Base-by-base conservation (phyloP, 139 green algal genomes). In the Volvox reticuliferus region DNA sequence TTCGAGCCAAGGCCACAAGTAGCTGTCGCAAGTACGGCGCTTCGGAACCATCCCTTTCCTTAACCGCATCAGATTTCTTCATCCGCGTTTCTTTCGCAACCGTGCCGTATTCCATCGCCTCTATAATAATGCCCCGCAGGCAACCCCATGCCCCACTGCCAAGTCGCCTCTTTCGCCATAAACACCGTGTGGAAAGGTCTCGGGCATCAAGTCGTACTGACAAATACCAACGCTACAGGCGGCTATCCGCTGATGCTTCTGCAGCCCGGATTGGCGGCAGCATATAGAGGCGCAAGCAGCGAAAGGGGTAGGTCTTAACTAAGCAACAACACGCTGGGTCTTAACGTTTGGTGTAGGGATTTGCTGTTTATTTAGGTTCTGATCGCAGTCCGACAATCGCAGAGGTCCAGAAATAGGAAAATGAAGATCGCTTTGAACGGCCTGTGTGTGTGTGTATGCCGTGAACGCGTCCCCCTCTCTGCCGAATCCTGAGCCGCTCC, bases 131-230 rank as follows among this genome's bases (percentile, higher is more conserved):
- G 88, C 89, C 6, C 82, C 88, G 24, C 55, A 79, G 67, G 22
- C 16, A 24, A 19, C 17, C 35, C 50, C 28, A n/a, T 55, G 44
- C 68, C 79, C 79, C 81, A n/a, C 21, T 62, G 81, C n/a, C 75
- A 69, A 30, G 0, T 36, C 26, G 68, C 44, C 44, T 55, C 44
- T 55, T 55, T 55, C 44, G 44, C 44, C 44, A 9, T 55, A 5
- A 55, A 55, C 44, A 55, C 84, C 16, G n/a, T 65, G 44, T 19
- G 81, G 69, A 50, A 82, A 9, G 44, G 69, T 1, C 65, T 98
- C 88, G 96, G 98, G 79, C 94, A 95, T 0, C 94, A 98, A 77
- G 35, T 97, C 24, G 88, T 97, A 62, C 87, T 98, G 5, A 93
- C 91, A 75, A 99, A 99, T 91, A 89, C 90, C 44, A 55, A 55